Base-by-base conservation (phyloP, 805 yeast species). In the Candida cerambycidarum region DNA sequence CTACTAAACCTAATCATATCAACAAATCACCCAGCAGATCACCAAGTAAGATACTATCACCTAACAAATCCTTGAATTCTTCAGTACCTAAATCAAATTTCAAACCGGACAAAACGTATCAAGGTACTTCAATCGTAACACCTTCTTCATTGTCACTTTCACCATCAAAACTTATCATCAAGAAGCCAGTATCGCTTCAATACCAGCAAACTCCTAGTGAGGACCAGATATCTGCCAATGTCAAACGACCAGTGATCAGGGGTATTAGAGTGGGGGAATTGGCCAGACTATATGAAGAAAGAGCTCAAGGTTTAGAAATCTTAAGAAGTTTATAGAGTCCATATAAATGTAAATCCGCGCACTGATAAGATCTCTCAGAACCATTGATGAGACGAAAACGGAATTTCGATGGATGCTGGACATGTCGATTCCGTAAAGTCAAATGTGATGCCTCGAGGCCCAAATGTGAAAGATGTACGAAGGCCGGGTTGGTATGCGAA, bases 281-380 rank as follows among this genome's bases (percentile, higher is more conserved):
- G 45, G 84, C 88, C 1, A 75, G 72, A 44, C 59, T 82, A 30
- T 83, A 78, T 50, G 89, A 83, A 54, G 86, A 82, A 54, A 65
- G 83, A 49, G 57, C 66, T 3, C 62, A 68, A 43, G 76, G 72
- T 1, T 52, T 68, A 38, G 71, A 68, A 42, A 51, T 70, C 17
- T 49, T 65, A 29, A 55, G 48, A 34, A 53, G 55, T 16, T 52
- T 64, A 56, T 58, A 51, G 38, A 21, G n/a, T 8, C 4, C 11
- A 11, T 11, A 19, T 17, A 38, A 37, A 27, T 25, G 33, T n/a
- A 21, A 14, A 8, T 32, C 25, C 36, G 29, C 31, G 28, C 14
- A 19, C 17, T 24, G 29, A 19, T 17, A 27, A 36, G 32, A 24
- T 37, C 15, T 23, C 23, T 6, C 8, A 21, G 8, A 29, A 29